Conservation (phyloP, 495 filamentous ascomycete genomes). For the Penicillium arizonense region DNA sequence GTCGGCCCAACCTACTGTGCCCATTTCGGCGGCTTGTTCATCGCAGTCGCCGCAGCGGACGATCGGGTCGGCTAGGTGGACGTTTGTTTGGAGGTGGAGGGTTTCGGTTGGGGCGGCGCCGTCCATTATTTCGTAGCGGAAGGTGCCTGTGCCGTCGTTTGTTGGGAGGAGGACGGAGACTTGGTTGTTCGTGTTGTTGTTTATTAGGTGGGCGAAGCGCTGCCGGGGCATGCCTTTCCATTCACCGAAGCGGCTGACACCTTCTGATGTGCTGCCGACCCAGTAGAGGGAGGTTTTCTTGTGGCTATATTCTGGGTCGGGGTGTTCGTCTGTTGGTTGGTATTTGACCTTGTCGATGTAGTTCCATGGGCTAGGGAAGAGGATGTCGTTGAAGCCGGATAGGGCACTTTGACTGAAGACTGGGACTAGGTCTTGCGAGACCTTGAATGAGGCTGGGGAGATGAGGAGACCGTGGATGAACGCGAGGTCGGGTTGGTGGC, state of each 20-base stretch:
- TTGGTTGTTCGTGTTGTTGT: slow-evolving; percentile 48
- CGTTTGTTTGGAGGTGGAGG: slow-evolving; percentile 37
- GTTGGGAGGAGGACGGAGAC: slow-evolving; percentile 41
- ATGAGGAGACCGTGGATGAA: slow-evolving; percentile 71
- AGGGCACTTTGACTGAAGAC: slow-evolving; percentile 74
- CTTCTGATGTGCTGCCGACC: slow-evolving; percentile 57
- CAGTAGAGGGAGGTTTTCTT: slow-evolving; percentile 52
- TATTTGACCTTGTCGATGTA: slow-evolving; percentile 50
- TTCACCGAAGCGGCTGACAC: slow-evolving; percentile 46
- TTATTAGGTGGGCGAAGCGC: slow-evolving; percentile 53
- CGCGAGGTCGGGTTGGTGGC: slow-evolving; percentile 77
- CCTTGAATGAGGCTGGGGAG: slow-evolving; percentile 59
- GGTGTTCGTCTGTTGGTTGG: slow-evolving; percentile 31
- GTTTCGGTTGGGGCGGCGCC: slow-evolving; percentile 26
- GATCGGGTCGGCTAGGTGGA: slow-evolving; percentile 48
- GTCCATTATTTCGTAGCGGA: slow-evolving; percentile 38
- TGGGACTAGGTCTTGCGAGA: slow-evolving; percentile 62
- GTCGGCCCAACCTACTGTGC: slow-evolving; percentile 34
- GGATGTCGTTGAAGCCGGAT: slow-evolving; percentile 50
- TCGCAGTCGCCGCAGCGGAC: slow-evolving; percentile 59
- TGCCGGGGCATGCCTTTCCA: slow-evolving; percentile 62
- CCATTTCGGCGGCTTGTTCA: slow-evolving; percentile 50
- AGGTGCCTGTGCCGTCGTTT: slow-evolving; percentile 19
- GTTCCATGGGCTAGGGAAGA: slow-evolving; percentile 50
- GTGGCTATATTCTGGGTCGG: slow-evolving; percentile 37